phyloP scores from a whole-genome alignment of 306 rosid species.

The Ormosia emarginata region DNA sequence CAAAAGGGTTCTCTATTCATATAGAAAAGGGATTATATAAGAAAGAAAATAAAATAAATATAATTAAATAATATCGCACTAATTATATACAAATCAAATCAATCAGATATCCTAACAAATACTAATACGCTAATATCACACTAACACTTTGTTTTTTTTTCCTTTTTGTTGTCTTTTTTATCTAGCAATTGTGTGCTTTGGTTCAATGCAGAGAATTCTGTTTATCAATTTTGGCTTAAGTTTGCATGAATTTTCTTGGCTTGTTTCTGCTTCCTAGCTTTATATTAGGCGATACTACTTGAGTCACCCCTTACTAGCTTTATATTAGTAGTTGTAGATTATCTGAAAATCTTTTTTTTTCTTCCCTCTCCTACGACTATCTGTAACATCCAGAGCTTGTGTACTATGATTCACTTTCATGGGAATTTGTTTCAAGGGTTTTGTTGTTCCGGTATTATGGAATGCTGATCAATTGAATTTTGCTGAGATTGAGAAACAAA shows the following conservation, averaged over 20 bases:
- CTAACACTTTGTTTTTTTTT: not conserved
- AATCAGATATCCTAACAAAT: no score
- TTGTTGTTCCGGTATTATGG: conserved; percentile 55
- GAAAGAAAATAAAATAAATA: no score
- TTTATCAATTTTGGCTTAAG: not conserved
- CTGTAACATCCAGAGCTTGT: not conserved
- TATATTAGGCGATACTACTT: no score
- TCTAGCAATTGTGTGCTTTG: not conserved
- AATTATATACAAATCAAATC: no score
- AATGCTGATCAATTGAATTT: conserved; percentile 24
- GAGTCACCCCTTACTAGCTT: not conserved
- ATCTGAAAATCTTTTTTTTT: not conserved
- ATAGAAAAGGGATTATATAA: no score
- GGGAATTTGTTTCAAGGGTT: conserved; percentile 37
- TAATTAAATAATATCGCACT: no score
- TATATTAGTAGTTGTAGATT: not conserved
- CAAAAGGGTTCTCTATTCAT: no score
- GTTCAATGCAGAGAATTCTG: not conserved
- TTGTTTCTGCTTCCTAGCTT: no score
- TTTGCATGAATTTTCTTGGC: not conserved
- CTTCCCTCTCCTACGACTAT: not conserved
- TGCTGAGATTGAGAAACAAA: no score
- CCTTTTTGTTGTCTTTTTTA: not conserved
- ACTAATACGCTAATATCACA: no score
- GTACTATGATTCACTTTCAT: not conserved